Evolutionary conservation across 345 rosid genomes (phyloP), one percentile per base, ranked within the genome.

Genomic region (Linum tenue): DNA sequence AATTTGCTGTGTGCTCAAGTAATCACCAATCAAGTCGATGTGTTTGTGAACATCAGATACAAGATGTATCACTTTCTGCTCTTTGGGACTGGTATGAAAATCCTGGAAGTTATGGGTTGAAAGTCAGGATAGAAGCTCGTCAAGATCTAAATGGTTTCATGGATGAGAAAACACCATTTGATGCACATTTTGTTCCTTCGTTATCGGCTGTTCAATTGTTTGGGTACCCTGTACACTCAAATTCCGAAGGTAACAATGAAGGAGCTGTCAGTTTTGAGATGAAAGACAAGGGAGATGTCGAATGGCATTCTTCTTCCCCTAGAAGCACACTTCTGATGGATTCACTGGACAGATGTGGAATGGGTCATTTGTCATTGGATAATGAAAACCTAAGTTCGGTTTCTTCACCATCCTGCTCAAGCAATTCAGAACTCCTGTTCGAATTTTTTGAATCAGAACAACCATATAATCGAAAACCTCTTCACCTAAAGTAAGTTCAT

Each of bases 151-250:
- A 69, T 5, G 62, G 70, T 40, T 4, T 6, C 37, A 43, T 39
- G 3, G 15, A 44, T 3, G 55, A 64, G 15, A 3, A 42, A 6
- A 50, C 37, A 11, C 58, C 67, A 7, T 72, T 69, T 60, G 62
- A 72, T 36, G 79, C 79, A 57, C 56, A 72, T 72, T 68, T 76
- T 62, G 67, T 68, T 65, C 79, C 79, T 63, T 68, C 39, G 38
- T 76, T 76, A 14, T 76, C 79, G 58, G 79, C 73, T 39, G 31
- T 76, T 68, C 76, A 72, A 51, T 69, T 72, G 59, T 65, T 69
- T 69, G 62, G 58, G 42, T 57, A 53, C 57, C 50, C 77, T 7
- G 35, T 39, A 15, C 66, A 38, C 40, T 61, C 63, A 9, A 58
- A 68, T 51, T 37, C 61, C 56, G 42, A 15, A 51, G 63, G 11